Percentiles rank a stretch among this genome's conserved stretches.
Evolutionary conservation across 257 asterid genomes (phyloP).

Genomic region (Henckelia pumila): DNA sequence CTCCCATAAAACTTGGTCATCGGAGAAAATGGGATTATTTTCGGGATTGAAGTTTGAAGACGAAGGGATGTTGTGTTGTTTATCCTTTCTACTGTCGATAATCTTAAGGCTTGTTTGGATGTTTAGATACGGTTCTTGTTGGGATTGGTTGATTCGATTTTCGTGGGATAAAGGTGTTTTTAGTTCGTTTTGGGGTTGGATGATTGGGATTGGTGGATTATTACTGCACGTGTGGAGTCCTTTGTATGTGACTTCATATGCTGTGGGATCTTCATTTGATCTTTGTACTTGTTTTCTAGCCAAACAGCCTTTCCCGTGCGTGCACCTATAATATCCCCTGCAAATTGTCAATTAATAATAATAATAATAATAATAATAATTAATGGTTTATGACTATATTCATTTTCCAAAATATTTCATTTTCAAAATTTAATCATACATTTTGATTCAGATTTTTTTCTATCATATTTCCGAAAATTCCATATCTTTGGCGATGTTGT

Average conservation of each 20-base stretch:
- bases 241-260: constrained; percentile 33
- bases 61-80: constrained; percentile 28
- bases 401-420: no score
- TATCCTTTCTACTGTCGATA: constrained; percentile 18
- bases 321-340: constrained; percentile 56
- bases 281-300: constrained; percentile 51
- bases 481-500: no score
- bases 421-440: no score
- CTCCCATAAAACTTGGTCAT: constrained; percentile 19
- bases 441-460: no score
- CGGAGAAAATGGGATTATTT: constrained; percentile 17
- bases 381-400: not conserved
- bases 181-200: constrained; percentile 15
- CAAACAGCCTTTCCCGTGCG: constrained; percentile 35
- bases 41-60: constrained; percentile 30
- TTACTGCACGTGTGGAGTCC: constrained; percentile 42
- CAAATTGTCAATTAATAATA: not conserved
- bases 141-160: constrained; percentile 18
- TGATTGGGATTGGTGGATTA: constrained; percentile 14
- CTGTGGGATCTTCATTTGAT: constrained; percentile 40
- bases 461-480: no score
- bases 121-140: constrained; percentile 26
- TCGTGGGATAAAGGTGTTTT: constrained; percentile 19
- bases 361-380: not conserved
- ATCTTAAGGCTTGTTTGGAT: constrained; percentile 47